Percentiles rank a stretch among this genome's conserved stretches.
These are phyloP conservation scores for Fagus sylvatica DNA, from an alignment of 306 rosid genomes.

Conservation along the genomic window DNA sequence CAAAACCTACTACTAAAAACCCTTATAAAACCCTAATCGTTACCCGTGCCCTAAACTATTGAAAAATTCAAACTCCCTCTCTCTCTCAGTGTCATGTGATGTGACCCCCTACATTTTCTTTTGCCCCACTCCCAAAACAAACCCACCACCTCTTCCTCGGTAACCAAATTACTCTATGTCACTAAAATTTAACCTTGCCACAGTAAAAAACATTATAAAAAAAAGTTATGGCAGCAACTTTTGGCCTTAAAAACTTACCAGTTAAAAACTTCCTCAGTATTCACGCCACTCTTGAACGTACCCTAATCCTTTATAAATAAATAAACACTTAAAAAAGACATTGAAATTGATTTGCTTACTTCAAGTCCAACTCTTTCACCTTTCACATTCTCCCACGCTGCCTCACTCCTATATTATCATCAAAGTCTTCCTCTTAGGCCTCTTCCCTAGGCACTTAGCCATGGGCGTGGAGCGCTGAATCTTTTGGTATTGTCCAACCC, in stretches of 20 bases:
- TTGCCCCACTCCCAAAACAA: constrained; percentile 80
- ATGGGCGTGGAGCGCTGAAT: constrained; percentile 65
- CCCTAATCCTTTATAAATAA: constrained; percentile 18
- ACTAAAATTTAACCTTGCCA: constrained; percentile 44
- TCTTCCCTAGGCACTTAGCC: constrained; percentile 55
- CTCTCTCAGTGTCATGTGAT: constrained; percentile 51
- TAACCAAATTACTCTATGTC: constrained; percentile 49
- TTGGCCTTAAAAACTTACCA: background rate
- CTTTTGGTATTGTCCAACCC: constrained; percentile 56
- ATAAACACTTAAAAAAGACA: constrained; percentile 28
- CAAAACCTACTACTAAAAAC: constrained; percentile 45
- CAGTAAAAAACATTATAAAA: constrained; percentile 35
- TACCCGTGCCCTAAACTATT: constrained; percentile 63
- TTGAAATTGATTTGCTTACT: constrained; percentile 52
- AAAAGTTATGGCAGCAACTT: no score
- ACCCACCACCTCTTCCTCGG: constrained; percentile 81
- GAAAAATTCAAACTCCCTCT: constrained; percentile 18
- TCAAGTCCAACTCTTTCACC: constrained; percentile 44
- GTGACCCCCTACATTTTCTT: constrained; percentile 48
- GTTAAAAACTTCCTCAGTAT: constrained; percentile 35
- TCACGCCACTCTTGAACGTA: constrained; percentile 37
- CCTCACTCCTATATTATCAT: constrained; percentile 46
- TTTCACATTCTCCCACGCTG: constrained; percentile 78
- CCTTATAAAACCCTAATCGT: constrained; percentile 63
- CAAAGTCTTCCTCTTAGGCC: constrained; percentile 47